Conservation (phyloP, 2,329 filamentous ascomycete species). For the Seiridium unicorne region DNA sequence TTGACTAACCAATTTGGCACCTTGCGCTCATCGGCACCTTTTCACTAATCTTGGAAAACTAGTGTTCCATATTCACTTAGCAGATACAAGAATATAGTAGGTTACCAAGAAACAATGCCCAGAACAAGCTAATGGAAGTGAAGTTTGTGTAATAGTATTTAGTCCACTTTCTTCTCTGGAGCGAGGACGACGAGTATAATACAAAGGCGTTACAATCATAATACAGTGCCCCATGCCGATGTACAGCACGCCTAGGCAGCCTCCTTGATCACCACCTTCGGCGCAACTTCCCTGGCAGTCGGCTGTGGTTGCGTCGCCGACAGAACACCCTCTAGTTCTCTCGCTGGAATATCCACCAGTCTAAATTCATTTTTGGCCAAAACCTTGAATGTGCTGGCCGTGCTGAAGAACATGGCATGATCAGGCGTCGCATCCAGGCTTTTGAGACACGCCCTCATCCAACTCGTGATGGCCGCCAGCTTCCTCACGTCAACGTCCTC, state of each 20-base stretch:
- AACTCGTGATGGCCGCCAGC: conserved; percentile 54
- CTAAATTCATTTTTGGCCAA: conserved; percentile 33
- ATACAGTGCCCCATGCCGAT: neutral
- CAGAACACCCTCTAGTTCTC: conserved; percentile 34
- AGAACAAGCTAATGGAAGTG: neutral
- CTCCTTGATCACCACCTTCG: neutral
- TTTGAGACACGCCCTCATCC: conserved; percentile 49
- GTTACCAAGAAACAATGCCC: neutral
- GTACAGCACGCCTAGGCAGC: neutral
- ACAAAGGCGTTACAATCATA: neutral
- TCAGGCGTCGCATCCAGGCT: conserved; percentile 51
- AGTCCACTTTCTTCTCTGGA: neutral
- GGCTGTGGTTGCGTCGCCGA: neutral
- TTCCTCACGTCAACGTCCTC: conserved; percentile 48
- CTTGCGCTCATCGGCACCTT: no score
- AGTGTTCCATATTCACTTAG: no score
- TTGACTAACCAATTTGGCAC: no score
- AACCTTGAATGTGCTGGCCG: conserved; percentile 39
- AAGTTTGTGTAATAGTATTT: neutral
- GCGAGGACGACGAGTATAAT: neutral
- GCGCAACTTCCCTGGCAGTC: neutral
- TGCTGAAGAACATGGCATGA: conserved; percentile 29
- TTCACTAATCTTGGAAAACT: no score
- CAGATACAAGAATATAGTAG: no score
- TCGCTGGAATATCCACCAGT: conserved; percentile 39